Base-by-base conservation (phyloP, 257 asterid species). In the Henckelia pumila region DNA sequence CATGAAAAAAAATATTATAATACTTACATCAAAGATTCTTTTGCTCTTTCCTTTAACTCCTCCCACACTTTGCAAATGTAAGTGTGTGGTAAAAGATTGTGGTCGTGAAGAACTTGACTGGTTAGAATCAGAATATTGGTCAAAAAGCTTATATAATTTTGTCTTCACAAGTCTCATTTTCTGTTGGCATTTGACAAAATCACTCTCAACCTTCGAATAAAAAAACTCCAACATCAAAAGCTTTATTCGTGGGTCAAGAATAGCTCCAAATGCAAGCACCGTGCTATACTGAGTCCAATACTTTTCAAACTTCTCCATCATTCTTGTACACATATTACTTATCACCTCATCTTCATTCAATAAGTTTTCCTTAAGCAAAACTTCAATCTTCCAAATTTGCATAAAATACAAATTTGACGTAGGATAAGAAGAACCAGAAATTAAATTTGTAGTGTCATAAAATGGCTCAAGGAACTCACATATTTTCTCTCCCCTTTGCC, bases 211-310 rank as follows among this genome's bases (percentile, higher is more conserved):
- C n/a, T 21, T 59, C 9, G 11, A 22, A 25, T 59, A 59, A 25
- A 59, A 59, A 59, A 21, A 26, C 13, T 59, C 2, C n/a, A 59
- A 59, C 44, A 26, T 21, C 2, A 11, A 30, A 29, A 23, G 64
- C 37, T 32, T 59, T 26, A 59, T 20, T 8, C 32, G 16, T 6
- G 64, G 19, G 32, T 20, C 16, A 59, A 59, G 16, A 25, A 59
- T 25, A 26, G 22, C 64, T 8, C 32, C 64, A 25, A 59, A 59
- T 59, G 64, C 64, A 59, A 59, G 30, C 44, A 59, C 44, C 19
- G 2, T 26, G 33, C 44, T 59, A 59, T 59, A 59, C 8, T 59
- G 33, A 8, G 8, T 21, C 35, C 44, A 59, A 10, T 25, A 20
- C 44, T 59, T 59, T 7, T 59, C 64, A 59, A 59, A 59, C n/a